Percentiles rank a stretch among this genome's conserved stretches.
Conservation (phyloP, 257 asterid genomes). For the Lithospermum erythrorhizon region DNA sequence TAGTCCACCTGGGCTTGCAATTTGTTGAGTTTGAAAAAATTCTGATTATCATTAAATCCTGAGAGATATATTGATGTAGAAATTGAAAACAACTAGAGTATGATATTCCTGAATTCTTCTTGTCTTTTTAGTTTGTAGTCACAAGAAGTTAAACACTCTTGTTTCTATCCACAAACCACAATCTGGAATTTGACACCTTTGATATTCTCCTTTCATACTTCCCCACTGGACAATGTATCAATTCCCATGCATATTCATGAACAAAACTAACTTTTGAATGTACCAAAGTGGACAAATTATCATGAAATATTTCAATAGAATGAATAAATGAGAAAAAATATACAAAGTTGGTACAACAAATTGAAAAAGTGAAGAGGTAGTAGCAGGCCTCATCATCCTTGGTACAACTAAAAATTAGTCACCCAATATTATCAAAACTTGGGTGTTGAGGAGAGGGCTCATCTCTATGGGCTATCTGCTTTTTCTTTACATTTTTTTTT, state of each 20-base stretch:
- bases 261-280: too few species aligned
- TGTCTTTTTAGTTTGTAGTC: not conserved
- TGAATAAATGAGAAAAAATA: constrained; percentile 21
- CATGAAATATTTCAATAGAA: constrained; percentile 11
- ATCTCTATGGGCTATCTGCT: constrained; percentile 28
- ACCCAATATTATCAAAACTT: constrained; percentile 38
- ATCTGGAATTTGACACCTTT: not conserved
- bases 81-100: not conserved
- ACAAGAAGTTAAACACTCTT: too few species aligned
- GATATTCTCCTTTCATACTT: not conserved
- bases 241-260: not conserved
- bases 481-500: not conserved
- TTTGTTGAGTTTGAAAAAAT: not conserved
- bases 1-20: not conserved
- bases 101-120: not conserved
- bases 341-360: constrained; percentile 20
- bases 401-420: constrained; percentile 22
- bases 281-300: not conserved
- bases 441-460: constrained; percentile 64
- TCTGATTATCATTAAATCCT: not conserved
- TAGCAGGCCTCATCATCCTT: constrained; percentile 47
- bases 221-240: too few species aligned
- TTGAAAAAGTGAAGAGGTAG: constrained; percentile 14
- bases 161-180: not conserved
- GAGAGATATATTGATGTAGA: not conserved